phyloP scores from a whole-genome alignment of 768 basidiomycete genomes.

The Leccinum disarticulatum region DNA sequence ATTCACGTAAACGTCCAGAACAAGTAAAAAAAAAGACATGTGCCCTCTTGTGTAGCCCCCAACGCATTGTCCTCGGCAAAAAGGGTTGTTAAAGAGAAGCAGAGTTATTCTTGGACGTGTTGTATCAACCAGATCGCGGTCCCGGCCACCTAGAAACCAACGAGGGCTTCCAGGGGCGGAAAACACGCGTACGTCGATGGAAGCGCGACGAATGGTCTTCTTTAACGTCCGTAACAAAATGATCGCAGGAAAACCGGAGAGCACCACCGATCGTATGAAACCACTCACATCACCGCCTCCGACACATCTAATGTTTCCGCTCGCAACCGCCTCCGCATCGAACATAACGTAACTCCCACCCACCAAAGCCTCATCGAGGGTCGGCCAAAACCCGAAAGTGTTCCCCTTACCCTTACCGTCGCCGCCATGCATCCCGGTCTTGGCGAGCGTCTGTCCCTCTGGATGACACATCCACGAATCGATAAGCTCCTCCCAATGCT shows the following conservation, averaged over 20 bases:
- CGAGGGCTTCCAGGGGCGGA: slow-evolving; percentile 51
- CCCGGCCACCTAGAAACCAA: slow-evolving; percentile 43
- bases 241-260: slow-evolving; percentile 1
- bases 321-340: slow-evolving; percentile 55
- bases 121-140: slow-evolving; percentile 81
- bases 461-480: slow-evolving; percentile 99
- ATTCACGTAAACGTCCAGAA: slow-evolving; percentile 3
- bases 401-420: slow-evolving; percentile 21
- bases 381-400: slow-evolving; percentile 76
- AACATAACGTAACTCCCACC: slow-evolving; percentile 90
- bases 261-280: slow-evolving; percentile 10
- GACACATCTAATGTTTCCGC: slow-evolving; percentile 26
- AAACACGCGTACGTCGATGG: slow-evolving; percentile 51
- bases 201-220: slow-evolving; percentile 84
- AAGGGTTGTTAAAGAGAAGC: slow-evolving; percentile 85
- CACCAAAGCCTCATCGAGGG: slow-evolving; percentile 68
- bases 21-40: slow-evolving; percentile 40
- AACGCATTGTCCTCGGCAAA: slow-evolving; percentile 61
- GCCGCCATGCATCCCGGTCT: slow-evolving; percentile 39
- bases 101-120: slow-evolving; percentile 75
- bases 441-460: slow-evolving; percentile 70
- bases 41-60: slow-evolving; percentile 91
- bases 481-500: slow-evolving; percentile 96
- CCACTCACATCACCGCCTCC: slow-evolving; percentile 49
- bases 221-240: slow-evolving; percentile 63